Base-by-base conservation (phyloP, 805 yeast species). In the Wickerhamomyces queroliae region DNA sequence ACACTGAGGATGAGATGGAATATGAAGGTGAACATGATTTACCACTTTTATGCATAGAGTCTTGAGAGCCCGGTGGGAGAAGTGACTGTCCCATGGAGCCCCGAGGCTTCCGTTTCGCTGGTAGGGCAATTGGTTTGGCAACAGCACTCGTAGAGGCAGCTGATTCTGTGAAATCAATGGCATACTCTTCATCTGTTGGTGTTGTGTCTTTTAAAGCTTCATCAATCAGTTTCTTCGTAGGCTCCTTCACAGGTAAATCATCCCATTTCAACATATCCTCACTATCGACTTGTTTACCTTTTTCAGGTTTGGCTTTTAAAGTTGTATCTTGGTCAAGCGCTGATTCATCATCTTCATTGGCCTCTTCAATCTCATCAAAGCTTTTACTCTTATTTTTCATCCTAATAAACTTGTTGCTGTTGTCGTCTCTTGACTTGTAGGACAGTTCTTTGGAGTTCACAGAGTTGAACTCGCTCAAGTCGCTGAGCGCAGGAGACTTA, bases 11-110 rank as follows among this genome's bases (percentile, higher is more conserved):
- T 6, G 41, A 7, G 2, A 41, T 26, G n/a, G 44, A 41, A 21
- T 30, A 41, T n/a, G 44, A 37, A 11, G 44, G 44, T 10, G 44
- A 41, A n/a, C 32, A 6, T 1, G 44, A 41, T 30, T 32, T 30
- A 18, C 36, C 39, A 21, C 16, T 8, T 25, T n/a, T 20, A 21
- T 18, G 10, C 7, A 4, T 3, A 19, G 33, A 20, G 10, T 26
- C 22, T 12, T 17, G 15, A 11, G 33, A 27, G 12, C 42, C 48
- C 2, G 39, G 45, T 29, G 46, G 56, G 20, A 58, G 48, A 5
- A 47, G 45, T 7, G 55, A 51, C 29, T 55, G 61, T 13, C 56
- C 42, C n/a, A 52, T 36, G 3, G 61, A 59, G 20, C 48, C 47
- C 20, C 57, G 47, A 30, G 42, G 35, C 2, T 45, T 44, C 32